Conservation (phyloP, 1,284 basidiomycete genomes). For the Puccinia horiana region DNA sequence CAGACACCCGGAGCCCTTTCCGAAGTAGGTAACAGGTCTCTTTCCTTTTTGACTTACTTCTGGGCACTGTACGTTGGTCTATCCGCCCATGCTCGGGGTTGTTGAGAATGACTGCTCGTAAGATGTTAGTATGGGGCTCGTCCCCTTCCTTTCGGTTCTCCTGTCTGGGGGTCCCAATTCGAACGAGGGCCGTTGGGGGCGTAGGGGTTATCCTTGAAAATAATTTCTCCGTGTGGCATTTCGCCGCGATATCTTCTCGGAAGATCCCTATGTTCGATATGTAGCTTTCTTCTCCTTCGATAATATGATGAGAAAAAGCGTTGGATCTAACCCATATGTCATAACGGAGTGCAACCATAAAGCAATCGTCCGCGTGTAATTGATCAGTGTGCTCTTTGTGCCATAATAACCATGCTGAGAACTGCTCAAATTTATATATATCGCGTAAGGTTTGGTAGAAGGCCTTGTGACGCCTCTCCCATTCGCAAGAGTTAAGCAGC, state of each 20-base stretch:
- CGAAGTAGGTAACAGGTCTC: too few species aligned
- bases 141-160: background rate
- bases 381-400: background rate
- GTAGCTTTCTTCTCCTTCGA: background rate
- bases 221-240: background rate
- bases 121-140: too few species aligned
- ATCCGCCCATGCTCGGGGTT: too few species aligned
- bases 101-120: too few species aligned
- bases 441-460: background rate
- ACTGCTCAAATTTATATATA: background rate
- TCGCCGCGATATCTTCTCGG: background rate
- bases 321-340: background rate
- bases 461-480: too few species aligned
- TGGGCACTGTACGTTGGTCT: too few species aligned
- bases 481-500: background rate
- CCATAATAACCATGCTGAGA: background rate
- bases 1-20: too few species aligned
- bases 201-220: too few species aligned
- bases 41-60: too few species aligned
- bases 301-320: background rate
- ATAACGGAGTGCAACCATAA: conserved; percentile 1
- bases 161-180: background rate
- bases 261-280: background rate
- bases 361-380: too few species aligned
- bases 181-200: background rate